These are phyloP conservation scores for Pseudogymnoascus pannorum DNA, from an alignment of 2,329 filamentous ascomycete genomes.

Conservation along the genomic window DNA sequence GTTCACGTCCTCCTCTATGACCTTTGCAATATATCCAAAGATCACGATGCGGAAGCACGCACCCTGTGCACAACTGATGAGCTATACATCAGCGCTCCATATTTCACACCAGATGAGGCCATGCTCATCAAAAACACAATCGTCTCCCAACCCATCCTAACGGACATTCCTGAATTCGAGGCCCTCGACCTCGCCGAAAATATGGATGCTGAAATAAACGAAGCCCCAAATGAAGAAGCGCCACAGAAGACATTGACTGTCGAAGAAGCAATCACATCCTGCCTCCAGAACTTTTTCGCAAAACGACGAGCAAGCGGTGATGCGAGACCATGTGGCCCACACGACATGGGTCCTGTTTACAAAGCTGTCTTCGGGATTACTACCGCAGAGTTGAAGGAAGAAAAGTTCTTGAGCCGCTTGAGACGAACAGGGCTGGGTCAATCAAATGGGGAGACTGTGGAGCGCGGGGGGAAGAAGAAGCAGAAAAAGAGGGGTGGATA, in stretches of 20 bases:
- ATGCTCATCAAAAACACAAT: conserved; percentile 17
- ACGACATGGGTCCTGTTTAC: conserved; percentile 23
- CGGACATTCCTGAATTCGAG: conserved; percentile 14
- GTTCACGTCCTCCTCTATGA: conserved; percentile 22
- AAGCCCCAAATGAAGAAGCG: conserved; percentile 1
- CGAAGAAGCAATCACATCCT: conserved; percentile 20
- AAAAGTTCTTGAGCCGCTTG: conserved; percentile 18
- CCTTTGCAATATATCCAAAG: conserved; percentile 18
- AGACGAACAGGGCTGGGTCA: conserved; percentile 16
- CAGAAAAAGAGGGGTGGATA: conserved; percentile 13
- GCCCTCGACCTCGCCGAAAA: background rate
- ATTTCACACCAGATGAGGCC: conserved; percentile 23
- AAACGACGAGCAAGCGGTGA: conserved; percentile 27
- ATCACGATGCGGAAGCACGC: conserved; percentile 17
- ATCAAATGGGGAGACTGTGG: background rate
- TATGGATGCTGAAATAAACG: background rate
- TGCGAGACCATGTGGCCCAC: conserved; percentile 24
- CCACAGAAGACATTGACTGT: conserved; percentile 17
- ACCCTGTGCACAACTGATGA: conserved; percentile 19
- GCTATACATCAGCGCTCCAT: conserved; percentile 25
- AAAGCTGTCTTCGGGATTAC: conserved; percentile 17
- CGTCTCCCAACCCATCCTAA: conserved; percentile 11
- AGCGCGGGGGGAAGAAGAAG: conserved; percentile 9
- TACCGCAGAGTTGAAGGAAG: conserved; percentile 16
- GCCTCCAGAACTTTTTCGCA: conserved; percentile 23